phyloP scores from a whole-genome alignment of 371 early-diverging fungal genomes.

The Lichtheimia hyalospora region DNA sequence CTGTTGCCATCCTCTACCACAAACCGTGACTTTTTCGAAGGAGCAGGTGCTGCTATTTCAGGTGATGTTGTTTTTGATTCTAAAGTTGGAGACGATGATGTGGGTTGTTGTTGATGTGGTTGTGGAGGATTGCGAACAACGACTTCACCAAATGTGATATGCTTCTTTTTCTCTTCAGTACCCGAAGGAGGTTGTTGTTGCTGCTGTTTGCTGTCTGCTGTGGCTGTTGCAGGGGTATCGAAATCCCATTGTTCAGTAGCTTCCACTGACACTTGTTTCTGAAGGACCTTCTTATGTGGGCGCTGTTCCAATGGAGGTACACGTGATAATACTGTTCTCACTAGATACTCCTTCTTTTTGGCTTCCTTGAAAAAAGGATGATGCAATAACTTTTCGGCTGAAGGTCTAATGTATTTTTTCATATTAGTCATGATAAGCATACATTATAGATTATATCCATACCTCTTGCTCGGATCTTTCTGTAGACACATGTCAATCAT shows the following conservation, averaged over 20 bases:
- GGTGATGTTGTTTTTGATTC: neutral
- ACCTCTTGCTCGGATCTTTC: constrained; percentile 82
- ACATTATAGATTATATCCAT: neutral
- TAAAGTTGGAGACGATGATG: no score
- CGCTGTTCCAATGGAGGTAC: constrained; percentile 72
- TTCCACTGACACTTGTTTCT: constrained; percentile 31
- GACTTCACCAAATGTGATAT: constrained; percentile 51
- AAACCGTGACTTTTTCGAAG: constrained; percentile 52
- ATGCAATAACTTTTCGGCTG: constrained; percentile 73
- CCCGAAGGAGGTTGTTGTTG: constrained; percentile 16
- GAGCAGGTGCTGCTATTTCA: constrained; percentile 6
- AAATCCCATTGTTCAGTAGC: constrained; percentile 49
- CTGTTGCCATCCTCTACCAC: constrained; percentile 44
- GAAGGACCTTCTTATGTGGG: constrained; percentile 46
- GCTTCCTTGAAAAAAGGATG: constrained; percentile 84
- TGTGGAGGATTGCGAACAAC: constrained; percentile 33
- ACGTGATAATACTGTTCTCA: constrained; percentile 55
- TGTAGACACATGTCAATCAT: constrained; percentile 82
- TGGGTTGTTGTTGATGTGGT: constrained; percentile 5
- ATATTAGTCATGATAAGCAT: constrained; percentile 54
- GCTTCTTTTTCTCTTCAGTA: constrained; percentile 46
- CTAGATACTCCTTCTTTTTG: constrained; percentile 70
- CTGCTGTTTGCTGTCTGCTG: constrained; percentile 16
- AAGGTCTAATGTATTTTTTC: constrained; percentile 68
- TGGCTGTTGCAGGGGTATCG: constrained; percentile 37